Percentiles rank a stretch among this genome's conserved stretches.
phyloP scores from a whole-genome alignment of 768 basidiomycete genomes.

The Leccinellum albellum region DNA sequence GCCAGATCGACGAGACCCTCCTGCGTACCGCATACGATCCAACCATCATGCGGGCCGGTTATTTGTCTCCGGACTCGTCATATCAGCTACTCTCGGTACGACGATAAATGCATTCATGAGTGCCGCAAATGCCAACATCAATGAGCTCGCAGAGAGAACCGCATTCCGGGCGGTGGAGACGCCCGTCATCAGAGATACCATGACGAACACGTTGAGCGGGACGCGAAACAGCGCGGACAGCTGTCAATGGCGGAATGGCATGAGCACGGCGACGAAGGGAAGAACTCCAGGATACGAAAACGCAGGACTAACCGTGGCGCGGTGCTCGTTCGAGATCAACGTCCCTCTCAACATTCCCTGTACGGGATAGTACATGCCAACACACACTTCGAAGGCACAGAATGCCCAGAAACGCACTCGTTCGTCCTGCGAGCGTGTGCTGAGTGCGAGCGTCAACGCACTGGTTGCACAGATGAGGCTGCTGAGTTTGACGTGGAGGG shows the following conservation, averaged over 20 bases:
- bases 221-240: conserved; percentile 70
- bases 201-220: conserved; percentile 71
- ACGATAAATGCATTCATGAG: conserved; percentile 53
- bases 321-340: conserved; percentile 65
- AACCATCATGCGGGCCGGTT: conserved; percentile 15
- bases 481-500: conserved; percentile 64
- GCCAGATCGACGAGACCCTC: neutral
- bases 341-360: conserved; percentile 70
- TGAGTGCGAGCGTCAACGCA: conserved; percentile 51
- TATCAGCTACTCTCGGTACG: conserved; percentile 33
- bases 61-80: conserved; percentile 15
- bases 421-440: conserved; percentile 43
- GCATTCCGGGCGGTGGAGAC: conserved; percentile 59
- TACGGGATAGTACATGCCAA: conserved; percentile 77
- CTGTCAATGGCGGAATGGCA: conserved; percentile 30
- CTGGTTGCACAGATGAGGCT: conserved; percentile 58
- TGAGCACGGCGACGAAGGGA: neutral
- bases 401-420: conserved; percentile 66
- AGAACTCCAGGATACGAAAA: neutral
- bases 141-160: conserved; percentile 56
- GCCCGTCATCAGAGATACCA: conserved; percentile 63
- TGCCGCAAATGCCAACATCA: conserved; percentile 56
- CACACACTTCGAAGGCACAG: conserved; percentile 71
- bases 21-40: neutral
- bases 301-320: conserved; percentile 58